Conservation (phyloP, 169 alveolate genomes). For the Cryptosporidium meleagridis region DNA sequence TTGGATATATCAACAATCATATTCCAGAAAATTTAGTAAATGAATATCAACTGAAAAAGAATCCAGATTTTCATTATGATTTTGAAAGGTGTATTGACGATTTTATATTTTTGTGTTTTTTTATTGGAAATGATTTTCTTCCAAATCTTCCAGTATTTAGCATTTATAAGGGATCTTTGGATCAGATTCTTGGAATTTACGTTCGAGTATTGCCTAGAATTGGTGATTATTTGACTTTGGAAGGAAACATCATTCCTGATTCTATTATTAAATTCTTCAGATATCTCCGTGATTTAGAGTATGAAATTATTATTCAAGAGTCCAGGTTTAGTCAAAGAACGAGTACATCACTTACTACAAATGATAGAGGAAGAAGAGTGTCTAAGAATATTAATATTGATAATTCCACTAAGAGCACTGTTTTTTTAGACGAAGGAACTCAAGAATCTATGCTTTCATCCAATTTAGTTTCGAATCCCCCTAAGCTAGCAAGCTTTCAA, state of each 20-base stretch:
- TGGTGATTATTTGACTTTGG: conserved; percentile 90
- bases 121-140: conserved; percentile 97
- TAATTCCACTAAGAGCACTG: neutral
- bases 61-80: conserved; percentile 80
- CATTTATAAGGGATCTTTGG: conserved; percentile 97
- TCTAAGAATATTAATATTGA: neutral
- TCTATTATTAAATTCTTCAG: conserved; percentile 27
- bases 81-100: conserved; percentile 96
- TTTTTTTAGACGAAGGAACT: neutral
- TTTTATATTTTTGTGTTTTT: conserved; percentile 95
- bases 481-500: neutral
- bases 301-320: conserved; percentile 42
- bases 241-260: conserved; percentile 84
- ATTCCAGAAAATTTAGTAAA: neutral
- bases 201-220: conserved; percentile 89
- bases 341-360: no score
- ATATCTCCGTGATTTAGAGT: conserved; percentile 37
- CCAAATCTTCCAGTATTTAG: conserved; percentile 95
- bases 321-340: conserved; percentile 3
- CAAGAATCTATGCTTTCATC: neutral
- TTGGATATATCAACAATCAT: neutral
- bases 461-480: neutral
- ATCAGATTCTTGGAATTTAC: conserved; percentile 93
- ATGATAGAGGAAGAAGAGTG: neutral
- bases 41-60: no score